These are phyloP conservation scores for Circinella umbellata DNA, from an alignment of 371 early-diverging fungal genomes.

Conservation along the genomic window DNA sequence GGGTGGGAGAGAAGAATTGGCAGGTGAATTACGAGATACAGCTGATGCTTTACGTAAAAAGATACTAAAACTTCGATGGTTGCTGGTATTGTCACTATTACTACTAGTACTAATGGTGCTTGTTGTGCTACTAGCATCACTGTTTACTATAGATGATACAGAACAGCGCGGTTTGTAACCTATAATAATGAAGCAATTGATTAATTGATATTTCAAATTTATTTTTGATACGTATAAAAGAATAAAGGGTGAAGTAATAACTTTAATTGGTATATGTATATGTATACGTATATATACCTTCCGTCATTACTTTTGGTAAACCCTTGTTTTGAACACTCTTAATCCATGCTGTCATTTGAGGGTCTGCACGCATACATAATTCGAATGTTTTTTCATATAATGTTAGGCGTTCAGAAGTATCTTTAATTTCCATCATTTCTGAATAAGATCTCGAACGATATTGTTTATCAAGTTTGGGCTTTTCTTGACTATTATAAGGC, in stretches of 20 bases:
- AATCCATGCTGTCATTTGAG: constrained; percentile 33
- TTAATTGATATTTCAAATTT: neutral
- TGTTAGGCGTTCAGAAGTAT: constrained; percentile 31
- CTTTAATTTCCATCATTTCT: constrained; percentile 45
- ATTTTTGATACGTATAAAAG: too few species aligned
- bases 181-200: neutral
- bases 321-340: constrained; percentile 27
- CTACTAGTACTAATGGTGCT: neutral
- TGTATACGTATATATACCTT: constrained; percentile 17
- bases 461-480: constrained; percentile 18
- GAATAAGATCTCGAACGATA: constrained; percentile 36
- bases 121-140: constrained; percentile 2
- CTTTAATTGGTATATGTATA: too few species aligned
- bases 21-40: constrained; percentile 5
- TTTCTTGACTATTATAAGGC: neutral
- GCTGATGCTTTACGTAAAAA: constrained; percentile 17
- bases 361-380: constrained; percentile 38
- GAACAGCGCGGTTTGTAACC: constrained; percentile 3
- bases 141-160: neutral
- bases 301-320: constrained; percentile 26
- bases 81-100: neutral
- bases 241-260: too few species aligned
- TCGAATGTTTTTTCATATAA: constrained; percentile 45
- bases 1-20: neutral
- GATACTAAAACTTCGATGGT: constrained; percentile 9